Evolutionary conservation across 164 flowering plant species (phyloP).

Genomic region (Sedum album): DNA sequence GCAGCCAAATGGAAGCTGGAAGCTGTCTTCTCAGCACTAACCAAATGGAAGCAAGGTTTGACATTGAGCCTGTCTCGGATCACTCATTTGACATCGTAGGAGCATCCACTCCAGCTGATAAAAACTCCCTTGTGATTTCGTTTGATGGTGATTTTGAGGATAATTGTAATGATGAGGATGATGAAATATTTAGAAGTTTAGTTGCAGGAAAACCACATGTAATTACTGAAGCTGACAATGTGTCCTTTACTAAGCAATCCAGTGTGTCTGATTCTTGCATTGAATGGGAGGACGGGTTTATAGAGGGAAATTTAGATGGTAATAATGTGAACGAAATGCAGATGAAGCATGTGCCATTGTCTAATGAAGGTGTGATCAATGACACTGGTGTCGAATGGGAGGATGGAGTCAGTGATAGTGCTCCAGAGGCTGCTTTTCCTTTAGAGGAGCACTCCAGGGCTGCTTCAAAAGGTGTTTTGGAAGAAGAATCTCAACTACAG

Average conservation of each 20-base stretch:
- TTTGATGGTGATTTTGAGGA: constrained; percentile 41
- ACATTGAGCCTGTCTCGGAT: constrained; percentile 16
- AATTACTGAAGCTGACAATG: constrained; percentile 22
- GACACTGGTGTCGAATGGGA: too few species aligned
- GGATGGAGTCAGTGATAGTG: constrained; percentile 41
- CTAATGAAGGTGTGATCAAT: constrained; percentile 15
- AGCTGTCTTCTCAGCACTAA: constrained; percentile 14
- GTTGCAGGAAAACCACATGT: constrained; percentile 43
- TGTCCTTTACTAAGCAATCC: constrained; percentile 13
- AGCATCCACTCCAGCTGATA: constrained; percentile 17
- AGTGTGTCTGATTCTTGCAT: constrained; percentile 31
- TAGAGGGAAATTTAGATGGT: constrained; percentile 18
- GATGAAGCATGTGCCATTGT: constrained; percentile 16
- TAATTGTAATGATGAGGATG: constrained; percentile 34
- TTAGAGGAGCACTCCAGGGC: constrained; percentile 16
- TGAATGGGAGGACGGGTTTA: constrained; percentile 50
- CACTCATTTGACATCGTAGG: constrained; percentile 14
- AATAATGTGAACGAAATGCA: constrained; percentile 12
- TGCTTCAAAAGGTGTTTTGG: constrained; percentile 41
- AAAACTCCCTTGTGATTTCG: constrained; percentile 42
- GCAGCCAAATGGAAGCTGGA: constrained; percentile 9
- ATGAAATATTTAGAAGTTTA: constrained; percentile 55
- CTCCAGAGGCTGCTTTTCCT: constrained; percentile 13
- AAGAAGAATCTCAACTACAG: constrained; percentile 77
- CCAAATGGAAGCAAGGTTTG: constrained; percentile 19